Base-by-base conservation (phyloP, 2,329 filamentous ascomycete species). In the Epichloe brachyelytri region DNA sequence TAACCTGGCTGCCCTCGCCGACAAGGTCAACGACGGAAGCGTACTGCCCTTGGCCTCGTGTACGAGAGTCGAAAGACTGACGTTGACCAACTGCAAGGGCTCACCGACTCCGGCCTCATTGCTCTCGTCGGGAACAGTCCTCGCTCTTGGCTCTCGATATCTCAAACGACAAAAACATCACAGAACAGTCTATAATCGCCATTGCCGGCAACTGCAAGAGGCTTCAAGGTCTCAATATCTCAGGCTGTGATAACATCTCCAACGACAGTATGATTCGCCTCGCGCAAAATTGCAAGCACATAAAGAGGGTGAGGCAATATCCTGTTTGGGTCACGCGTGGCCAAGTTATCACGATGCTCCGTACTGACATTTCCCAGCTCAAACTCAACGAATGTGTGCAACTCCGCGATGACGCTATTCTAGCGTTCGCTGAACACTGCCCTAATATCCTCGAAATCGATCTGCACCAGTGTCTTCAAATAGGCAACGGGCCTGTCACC, bases 361-460 rank as follows among this genome's bases (percentile, higher is more conserved):
- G 10, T 5, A 49, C 48, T 46, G 19, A 49, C 40, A 22, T 15
- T 8, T 44, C 10, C 5, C 40, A 93, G 82, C 78, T 98, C 58
- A 98, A 98, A 78, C 78, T 98, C 55, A 98, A 97, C 67, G 86
- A 90, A 52, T 95, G 93, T 64, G 68, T 71, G n/a, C 86, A 95
- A 67, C 73, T 96, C 36, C 88, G 85, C 39, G 88, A 97, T 63
- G 75, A 77, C 46, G 84, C 89, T 6, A 83, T 97, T 56, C 73
- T 87, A 53, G 86, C 89, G 3, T 94, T 98, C 63, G 91, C 93
- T 5, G 75, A 83, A 44, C 80, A 94, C 67, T 96, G 91, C 65
- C 87, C 83, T 12, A 91, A 95, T 58, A 89, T 98, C 34, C 82
- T 98, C 55, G 93, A 98, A 67, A 95, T 98, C 55, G 93, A 98